phyloP scores from a whole-genome alignment of 768 basidiomycete species.

The Glaciozyma antarctica region DNA sequence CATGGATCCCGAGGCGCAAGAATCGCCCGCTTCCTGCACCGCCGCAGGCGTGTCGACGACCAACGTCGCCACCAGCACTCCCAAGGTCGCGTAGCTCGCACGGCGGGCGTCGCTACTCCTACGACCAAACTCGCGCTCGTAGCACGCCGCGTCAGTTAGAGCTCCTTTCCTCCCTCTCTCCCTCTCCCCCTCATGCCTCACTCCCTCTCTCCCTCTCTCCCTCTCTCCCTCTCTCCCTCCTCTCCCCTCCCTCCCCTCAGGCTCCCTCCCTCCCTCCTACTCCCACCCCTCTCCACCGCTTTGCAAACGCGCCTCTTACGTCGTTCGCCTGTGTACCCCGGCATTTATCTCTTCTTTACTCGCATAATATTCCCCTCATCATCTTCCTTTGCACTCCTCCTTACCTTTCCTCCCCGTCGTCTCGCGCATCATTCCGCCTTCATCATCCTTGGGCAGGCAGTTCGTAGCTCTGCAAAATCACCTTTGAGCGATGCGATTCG shows the following conservation, averaged over 20 bases:
- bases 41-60: neutral
- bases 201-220: neutral
- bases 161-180: neutral
- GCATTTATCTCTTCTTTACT: too few species aligned
- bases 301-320: too few species aligned
- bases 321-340: too few species aligned
- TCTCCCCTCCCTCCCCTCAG: too few species aligned
- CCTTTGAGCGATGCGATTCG: too few species aligned
- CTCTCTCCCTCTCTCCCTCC: too few species aligned
- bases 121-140: neutral
- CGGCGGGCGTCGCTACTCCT: neutral
- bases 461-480: too few species aligned
- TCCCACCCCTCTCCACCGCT: too few species aligned
- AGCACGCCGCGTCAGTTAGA: neutral
- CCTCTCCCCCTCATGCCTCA: neutral
- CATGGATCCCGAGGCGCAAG: slow-evolving; percentile 19
- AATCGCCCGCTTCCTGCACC: neutral
- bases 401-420: too few species aligned
- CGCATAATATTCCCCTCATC: neutral
- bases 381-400: neutral
- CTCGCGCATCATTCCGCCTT: too few species aligned
- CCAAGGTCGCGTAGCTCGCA: neutral
- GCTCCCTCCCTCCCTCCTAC: neutral
- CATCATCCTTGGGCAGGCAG: too few species aligned
- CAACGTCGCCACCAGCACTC: neutral